Percentiles rank a stretch among this genome's conserved stretches.
phyloP scores from a whole-genome alignment of 2,329 filamentous ascomycete genomes.

The Aspergillus sp. region DNA sequence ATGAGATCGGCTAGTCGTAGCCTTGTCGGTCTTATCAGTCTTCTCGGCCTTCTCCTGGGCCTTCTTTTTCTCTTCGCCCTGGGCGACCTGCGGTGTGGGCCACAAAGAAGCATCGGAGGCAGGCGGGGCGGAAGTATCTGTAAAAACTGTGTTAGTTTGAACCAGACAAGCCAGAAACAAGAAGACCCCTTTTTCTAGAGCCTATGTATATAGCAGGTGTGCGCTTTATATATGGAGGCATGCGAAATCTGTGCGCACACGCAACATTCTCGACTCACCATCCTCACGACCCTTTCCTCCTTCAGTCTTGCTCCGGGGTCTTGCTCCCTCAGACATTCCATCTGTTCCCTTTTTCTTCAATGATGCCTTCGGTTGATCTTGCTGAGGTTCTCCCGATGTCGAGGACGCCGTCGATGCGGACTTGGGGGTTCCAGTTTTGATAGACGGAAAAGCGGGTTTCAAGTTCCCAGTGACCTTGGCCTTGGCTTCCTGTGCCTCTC shows the following conservation, averaged over 20 bases:
- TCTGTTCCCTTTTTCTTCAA: conserved; percentile 35
- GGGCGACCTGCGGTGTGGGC: conserved; percentile 79
- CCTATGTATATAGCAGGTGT: background rate
- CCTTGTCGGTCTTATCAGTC: conserved; percentile 57
- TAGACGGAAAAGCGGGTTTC: conserved; percentile 14
- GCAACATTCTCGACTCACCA: conserved; percentile 10
- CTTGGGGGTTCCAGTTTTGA: conserved; percentile 19
- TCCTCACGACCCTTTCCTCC: conserved; percentile 37
- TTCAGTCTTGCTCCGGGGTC: conserved; percentile 30
- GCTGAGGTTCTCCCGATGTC: conserved; percentile 30
- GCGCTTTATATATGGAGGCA: background rate
- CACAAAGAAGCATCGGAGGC: conserved; percentile 72
- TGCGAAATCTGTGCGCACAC: background rate
- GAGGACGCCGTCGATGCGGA: conserved; percentile 17
- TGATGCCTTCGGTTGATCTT: conserved; percentile 31
- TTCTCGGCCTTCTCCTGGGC: conserved; percentile 52
- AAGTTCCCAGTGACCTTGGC: conserved; percentile 31
- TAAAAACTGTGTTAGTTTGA: conserved; percentile 8
- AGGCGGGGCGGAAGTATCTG: conserved; percentile 47
- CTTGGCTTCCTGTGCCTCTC: conserved; percentile 54
- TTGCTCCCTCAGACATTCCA: conserved; percentile 20
- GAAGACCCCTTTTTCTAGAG: background rate
- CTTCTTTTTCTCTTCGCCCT: conserved; percentile 70
- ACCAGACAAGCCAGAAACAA: conserved; percentile 6
- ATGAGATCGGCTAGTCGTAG: conserved; percentile 45